Evolutionary conservation across 2,329 filamentous ascomycete genomes (phyloP), one percentile per base, ranked within the genome.

Genomic region (Phaeophleospora eucalypticola): DNA sequence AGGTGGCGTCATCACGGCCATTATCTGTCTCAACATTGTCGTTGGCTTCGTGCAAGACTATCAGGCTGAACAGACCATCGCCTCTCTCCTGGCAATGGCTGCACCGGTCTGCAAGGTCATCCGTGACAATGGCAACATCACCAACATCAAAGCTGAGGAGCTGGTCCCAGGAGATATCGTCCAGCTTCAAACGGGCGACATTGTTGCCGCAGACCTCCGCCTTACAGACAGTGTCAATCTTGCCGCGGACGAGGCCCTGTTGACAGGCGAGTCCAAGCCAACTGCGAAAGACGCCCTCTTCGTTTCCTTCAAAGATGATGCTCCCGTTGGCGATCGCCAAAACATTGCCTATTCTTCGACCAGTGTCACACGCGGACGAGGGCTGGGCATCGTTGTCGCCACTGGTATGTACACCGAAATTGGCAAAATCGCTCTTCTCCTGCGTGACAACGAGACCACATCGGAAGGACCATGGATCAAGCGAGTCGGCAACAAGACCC

Each of bases 231-330:
- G 79, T 46, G 80, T 89, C 67, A 91, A 91, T 65, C 73, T 89
- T 51, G 86, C 86, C 43, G 84, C 83, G 45, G 86, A 91, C 48
- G 83, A 87, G 63, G 82, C 83, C 9, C 72, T 85, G 20, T 73
- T 87, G 20, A 87, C 84, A 2, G 84, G 84, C 56, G 84, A 87
- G 67, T 85, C 83, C 14, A 66, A 84, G 15, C 79, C 62, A 6
- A 57, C 62, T 19, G 54, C 51, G 38, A 66, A 66, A 48, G 54
- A 58, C 16, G 51, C 58, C 24, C 59, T 63, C 10, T 49, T 41
- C 42, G 56, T 61, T 24, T 58, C 60, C 35, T 60, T 65, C 18
- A 54, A 53, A 12, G 12, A 46, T 2, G 73, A 76, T 4, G 74
- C 73, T 6, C 76, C 78, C 1, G 72, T 82, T 41, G 82, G 81